A percentile compares a stretch with the other conserved stretches of the same genome.
phyloP scores from a whole-genome alignment of 2,329 filamentous ascomycete genomes.

The Neopestalotiopsis clavispora region DNA sequence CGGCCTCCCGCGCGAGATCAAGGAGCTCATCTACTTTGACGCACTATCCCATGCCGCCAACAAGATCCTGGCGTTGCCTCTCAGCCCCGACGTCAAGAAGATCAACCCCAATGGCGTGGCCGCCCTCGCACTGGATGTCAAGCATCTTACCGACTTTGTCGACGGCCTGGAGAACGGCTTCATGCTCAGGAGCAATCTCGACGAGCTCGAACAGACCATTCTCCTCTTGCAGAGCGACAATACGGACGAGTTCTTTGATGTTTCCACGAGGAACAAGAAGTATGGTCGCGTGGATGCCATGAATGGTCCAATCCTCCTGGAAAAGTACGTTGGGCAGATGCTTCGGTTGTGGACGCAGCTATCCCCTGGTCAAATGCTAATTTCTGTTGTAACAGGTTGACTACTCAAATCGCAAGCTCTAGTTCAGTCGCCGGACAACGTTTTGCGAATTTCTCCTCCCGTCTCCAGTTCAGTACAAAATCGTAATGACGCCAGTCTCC shows the following conservation, averaged over 20 bases:
- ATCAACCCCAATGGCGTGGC: conserved; percentile 88
- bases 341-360: neutral
- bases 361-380: neutral
- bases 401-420: conserved; percentile 63
- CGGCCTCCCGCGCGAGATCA: conserved; percentile 92
- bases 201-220: conserved; percentile 92
- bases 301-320: conserved; percentile 86
- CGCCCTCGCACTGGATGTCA: conserved; percentile 81
- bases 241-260: conserved; percentile 96
- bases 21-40: conserved; percentile 97
- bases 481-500: neutral
- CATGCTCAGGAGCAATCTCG: conserved; percentile 87
- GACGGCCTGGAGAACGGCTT: conserved; percentile 80
- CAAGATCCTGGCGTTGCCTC: conserved; percentile 79
- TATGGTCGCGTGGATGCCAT: conserved; percentile 91
- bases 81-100: conserved; percentile 78
- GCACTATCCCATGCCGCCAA: conserved; percentile 89
- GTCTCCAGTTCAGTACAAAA: conserved; percentile 73
- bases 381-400: conserved; percentile 56
- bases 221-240: conserved; percentile 86
- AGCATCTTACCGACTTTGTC: conserved; percentile 85
- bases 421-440: conserved; percentile 63
- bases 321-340: conserved; percentile 71
- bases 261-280: conserved; percentile 86
- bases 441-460: conserved; percentile 74